Evolutionary conservation across 495 filamentous ascomycete genomes (phyloP).

Genomic region (Aspergillus incahuasiensis): DNA sequence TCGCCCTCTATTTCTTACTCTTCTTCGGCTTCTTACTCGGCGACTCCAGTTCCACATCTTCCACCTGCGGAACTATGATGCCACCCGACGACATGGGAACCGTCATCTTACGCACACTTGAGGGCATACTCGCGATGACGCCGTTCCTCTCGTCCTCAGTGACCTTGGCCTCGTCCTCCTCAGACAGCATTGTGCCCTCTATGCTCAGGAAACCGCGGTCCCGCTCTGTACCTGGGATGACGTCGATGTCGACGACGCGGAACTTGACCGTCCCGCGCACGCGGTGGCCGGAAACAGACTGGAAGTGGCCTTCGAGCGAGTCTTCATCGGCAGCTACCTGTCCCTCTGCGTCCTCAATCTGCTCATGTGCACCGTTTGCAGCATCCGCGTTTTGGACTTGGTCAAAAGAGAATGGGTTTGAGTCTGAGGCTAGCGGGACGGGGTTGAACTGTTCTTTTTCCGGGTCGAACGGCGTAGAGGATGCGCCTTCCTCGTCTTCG

Average conservation of each 20-base stretch:
- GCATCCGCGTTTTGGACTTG: constrained; percentile 23
- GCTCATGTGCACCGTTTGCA: constrained; percentile 11
- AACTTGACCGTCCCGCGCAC: constrained; percentile 59
- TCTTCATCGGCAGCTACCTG: background rate
- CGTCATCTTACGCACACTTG: background rate
- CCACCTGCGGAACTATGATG: constrained; percentile 6
- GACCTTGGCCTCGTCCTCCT: constrained; percentile 41
- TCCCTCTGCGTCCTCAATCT: constrained; percentile 32
- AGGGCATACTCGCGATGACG: constrained; percentile 4
- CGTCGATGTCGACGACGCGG: constrained; percentile 59
- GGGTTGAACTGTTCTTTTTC: constrained; percentile 44
- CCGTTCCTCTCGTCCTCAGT: constrained; percentile 36
- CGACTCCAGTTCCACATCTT: constrained; percentile 6
- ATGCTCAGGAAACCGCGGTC: constrained; percentile 62
- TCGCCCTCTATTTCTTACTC: constrained; percentile 9
- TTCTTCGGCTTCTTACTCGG: constrained; percentile 21
- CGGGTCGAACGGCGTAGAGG: constrained; percentile 29
- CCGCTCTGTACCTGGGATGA: constrained; percentile 50
- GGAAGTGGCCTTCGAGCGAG: constrained; percentile 49
- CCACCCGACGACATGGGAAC: constrained; percentile 16
- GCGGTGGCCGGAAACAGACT: constrained; percentile 56
- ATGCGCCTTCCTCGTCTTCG: constrained; percentile 29
- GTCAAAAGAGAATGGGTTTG: constrained; percentile 25
- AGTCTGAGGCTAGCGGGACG: constrained; percentile 28
- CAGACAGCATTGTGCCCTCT: constrained; percentile 60